Evolutionary conservation across 169 alveolate species (phyloP), one percentile per base, ranked within the genome.

Genomic region (Plasmodium coatneyi): DNA sequence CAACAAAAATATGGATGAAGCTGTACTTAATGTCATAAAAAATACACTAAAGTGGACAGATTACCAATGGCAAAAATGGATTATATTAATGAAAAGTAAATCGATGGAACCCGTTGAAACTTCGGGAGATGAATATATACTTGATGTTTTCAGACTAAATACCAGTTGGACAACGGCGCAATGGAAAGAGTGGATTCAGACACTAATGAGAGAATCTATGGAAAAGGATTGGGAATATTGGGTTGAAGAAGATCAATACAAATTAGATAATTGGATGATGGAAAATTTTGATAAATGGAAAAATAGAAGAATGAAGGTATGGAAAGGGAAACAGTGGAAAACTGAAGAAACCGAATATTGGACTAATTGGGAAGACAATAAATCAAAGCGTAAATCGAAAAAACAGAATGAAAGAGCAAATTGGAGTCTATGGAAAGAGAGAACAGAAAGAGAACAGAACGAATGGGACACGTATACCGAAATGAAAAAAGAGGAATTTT

Each of bases 211-310:
- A 14, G 30, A 32, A 76, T 39, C 66, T 76, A 76, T 76, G 83
- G 83, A 76, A 5, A 76, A 76, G 28, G 83, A 76, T 76, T 76
- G 83, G 83, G 66, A 32, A 76, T 36, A 32, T n/a, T 76, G 83
- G 83, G 3, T 76, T 76, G 46, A 6, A 0, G 83, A 76, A 76
- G 83, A 76, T 28, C 14, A 76, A 76, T 32, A 76, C 49, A 76
- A 28, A 76, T 28, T 76, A 76, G 19, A 30, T 32, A 76, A 76
- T 25, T 76, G 83, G 83, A 76, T 30, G 30, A 7, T 19, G 16
- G 83, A 76, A 3, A 76, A 76, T 76, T 76, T 76, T 76, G 28
- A 28, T 76, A 76, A 76, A 28, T 76, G 83, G 83, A 14, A 10
- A 76, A 76, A 0, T 25, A 76, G 12, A 76, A 76, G 49, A 32